Base-by-base conservation (phyloP, 805 yeast species). In the Spathaspora sp. region DNA sequence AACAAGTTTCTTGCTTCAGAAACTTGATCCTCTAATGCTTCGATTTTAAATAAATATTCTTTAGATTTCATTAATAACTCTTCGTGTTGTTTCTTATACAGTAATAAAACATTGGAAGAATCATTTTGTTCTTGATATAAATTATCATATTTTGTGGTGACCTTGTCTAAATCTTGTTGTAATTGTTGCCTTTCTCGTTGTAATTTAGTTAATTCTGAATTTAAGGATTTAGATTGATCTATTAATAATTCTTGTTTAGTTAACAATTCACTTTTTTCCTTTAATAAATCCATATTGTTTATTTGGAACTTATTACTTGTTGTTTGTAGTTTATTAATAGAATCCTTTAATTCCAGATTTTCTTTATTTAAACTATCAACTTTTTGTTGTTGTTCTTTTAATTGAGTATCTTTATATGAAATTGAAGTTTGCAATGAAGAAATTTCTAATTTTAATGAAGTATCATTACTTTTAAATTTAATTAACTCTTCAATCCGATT, bases 21-120 rank as follows among this genome's bases (percentile, higher is more conserved):
- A n/a, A 93, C 69, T 61, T 92, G 97, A 51, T 90, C 96, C 57
- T 88, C 91, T 28, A 92, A 64, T 1, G 82, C 79, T 51, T 87
- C 91, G 19, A 81, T 73, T 55, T 81, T 78, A 49, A 75, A 75
- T 43, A 76, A 77, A 1, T 83, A 72, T 58, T 94, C 98, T 54
- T 80, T 79, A 40, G 84, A 68, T 49, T 87, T 81, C 77, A 87
- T 79, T 2, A 77, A 62, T 47, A 87, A 64, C 60, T 89, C 96
- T 48, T 89, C 93, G 53, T 84, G 80, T 62, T 88, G 90, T 56
- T 82, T 85, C 59, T 79, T 85, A 53, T 82, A 61, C 6, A 68
- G 52, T 54, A 65, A 73, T 26, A 65, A 52, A 51, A 80, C 86
- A 19, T 76, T 65, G 52, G 60, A 73, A 55, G 69, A 72, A 49